Conservation (phyloP, 306 rosid species). For the Pterocarpus macrocarpus region DNA sequence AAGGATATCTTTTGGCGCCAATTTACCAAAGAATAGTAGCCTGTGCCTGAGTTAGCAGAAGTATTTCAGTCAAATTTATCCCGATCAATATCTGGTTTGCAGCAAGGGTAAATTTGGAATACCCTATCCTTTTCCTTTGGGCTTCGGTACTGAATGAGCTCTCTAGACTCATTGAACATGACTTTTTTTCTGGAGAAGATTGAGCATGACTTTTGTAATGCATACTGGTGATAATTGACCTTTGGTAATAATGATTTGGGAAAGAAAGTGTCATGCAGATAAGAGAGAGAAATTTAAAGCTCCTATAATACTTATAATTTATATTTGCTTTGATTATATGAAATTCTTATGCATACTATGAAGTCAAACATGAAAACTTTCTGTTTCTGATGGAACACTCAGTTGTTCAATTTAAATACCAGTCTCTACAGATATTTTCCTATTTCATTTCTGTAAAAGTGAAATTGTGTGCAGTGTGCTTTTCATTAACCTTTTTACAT, state of each 20-base stretch:
- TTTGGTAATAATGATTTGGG: neutral
- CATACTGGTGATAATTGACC: conserved; percentile 13
- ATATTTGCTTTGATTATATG: neutral
- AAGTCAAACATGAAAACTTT: neutral
- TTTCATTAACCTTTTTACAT: neutral
- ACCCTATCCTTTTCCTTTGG: neutral
- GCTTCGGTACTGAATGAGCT: neutral
- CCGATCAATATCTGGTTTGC: conserved; percentile 3
- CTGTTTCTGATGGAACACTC: conserved; percentile 17
- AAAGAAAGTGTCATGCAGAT: neutral
- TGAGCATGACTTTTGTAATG: conserved; percentile 14
- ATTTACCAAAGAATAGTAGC: neutral
- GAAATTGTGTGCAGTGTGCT: neutral
- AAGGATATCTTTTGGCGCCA: neutral
- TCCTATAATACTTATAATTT: conserved; percentile 12
- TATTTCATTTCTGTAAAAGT: conserved; percentile 2
- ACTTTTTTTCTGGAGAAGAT: no score
- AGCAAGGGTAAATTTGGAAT: neutral
- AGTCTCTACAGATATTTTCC: conserved; percentile 17
- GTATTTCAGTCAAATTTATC: neutral
- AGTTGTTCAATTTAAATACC: conserved; percentile 15
- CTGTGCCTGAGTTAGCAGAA: conserved; percentile 4
- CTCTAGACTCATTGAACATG: no score
- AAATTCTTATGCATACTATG: conserved; percentile 4
- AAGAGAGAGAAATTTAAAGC: neutral